Evolutionary conservation across 352 stramenopile genomes (phyloP), one percentile per base, ranked within the genome.

Genomic region (Pythium phragmitis): DNA sequence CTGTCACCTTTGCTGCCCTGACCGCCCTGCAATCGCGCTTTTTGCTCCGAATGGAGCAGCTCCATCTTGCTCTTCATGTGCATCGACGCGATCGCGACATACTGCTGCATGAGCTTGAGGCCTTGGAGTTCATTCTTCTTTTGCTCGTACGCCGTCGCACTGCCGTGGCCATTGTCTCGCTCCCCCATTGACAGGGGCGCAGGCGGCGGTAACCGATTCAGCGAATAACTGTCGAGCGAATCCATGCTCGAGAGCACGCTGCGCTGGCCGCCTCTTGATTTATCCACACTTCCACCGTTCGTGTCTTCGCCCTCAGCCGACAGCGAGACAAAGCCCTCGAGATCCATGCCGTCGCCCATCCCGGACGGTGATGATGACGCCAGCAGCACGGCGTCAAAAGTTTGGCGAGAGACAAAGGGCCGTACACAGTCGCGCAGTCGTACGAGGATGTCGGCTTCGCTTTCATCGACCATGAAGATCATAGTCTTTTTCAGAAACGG

Each of bases 61-160:
- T 96, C 79, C 66, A 96, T 81, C 57, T 94, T 96, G 55, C 79
- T 94, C n/a, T 80, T 77, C 87, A 96, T 94, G 60, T 96, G 87
- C 76, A 89, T 92, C 41, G 87, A 96, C 4, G 87, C 87, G 57
- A 94, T 91, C 9, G 76, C 80, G 12, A 96, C 85, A 54, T 96
- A 96, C 63, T 96, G 77, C 53, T 94, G 81, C 81, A 96, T 94
- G 13, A 96, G 74, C 57, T 89, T 89, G 8, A 96, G 63, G 14
- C 77, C 86, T 60, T 88, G 79, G 23, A 86, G 80, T 41, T 96
- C 85, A 45, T 94, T 88, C 50, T 87, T 91, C 43, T 76, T 76
- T 51, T 84, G 76, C 46, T 94, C 83, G 37, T 91, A 91, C 21
- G 60, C 71, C 2, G 65, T 60, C 2, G 54, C 46, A 42, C 36